Evolutionary conservation across 202 grass and related monocot species (phyloP).

Genomic region (Brachypodium distachyon): DNA sequence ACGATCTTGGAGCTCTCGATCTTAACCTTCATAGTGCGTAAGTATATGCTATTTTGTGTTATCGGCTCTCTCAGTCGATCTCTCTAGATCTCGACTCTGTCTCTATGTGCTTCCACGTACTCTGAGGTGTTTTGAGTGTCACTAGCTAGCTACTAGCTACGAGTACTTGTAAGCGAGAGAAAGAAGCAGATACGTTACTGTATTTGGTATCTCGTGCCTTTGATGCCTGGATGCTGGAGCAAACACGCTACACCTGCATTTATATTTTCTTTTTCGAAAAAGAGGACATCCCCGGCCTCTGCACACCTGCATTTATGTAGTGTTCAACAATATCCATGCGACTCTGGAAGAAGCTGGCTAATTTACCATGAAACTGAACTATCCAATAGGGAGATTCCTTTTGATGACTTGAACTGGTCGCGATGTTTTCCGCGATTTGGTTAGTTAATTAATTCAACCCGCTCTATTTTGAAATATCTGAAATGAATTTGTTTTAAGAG

Average conservation of each 20-base stretch:
- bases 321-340: not conserved
- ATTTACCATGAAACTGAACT: no score
- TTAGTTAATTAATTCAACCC: no score
- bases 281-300: no score
- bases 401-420: not conserved
- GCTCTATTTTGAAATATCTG: no score
- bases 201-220: not conserved
- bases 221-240: no score
- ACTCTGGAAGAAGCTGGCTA: not conserved
- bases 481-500: no score
- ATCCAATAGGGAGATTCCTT: not conserved
- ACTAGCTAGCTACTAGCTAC: not conserved
- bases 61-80: not conserved
- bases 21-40: conserved; percentile 37
- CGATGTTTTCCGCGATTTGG: not conserved
- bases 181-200: not conserved
- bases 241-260: no score
- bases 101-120: not conserved
- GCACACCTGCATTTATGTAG: no score
- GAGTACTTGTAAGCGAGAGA: not conserved
- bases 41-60: not conserved
- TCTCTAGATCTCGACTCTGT: not conserved
- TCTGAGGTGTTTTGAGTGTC: not conserved
- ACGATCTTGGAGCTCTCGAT: conserved; percentile 46
- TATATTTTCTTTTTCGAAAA: no score